These are phyloP conservation scores for Pythium sp. DNA, from an alignment of 352 stramenopile genomes.

Conservation along the genomic window DNA sequence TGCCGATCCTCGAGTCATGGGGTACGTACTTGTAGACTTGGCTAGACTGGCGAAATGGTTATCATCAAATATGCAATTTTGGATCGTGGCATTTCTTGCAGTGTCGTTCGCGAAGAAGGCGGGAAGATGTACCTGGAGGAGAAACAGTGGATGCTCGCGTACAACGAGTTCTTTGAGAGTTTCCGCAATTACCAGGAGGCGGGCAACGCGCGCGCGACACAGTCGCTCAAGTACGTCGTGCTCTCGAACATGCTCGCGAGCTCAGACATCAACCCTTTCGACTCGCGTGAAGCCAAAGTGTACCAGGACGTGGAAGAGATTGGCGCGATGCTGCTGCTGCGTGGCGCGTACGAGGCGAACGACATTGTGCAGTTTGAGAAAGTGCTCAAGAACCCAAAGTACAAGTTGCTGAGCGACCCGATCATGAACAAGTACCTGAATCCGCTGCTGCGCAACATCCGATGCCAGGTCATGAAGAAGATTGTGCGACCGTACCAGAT, in stretches of 20 bases:
- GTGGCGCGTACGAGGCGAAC: constrained; percentile 76
- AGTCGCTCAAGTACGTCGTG: constrained; percentile 92
- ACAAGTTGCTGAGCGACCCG: constrained; percentile 90
- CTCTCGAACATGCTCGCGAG: constrained; percentile 92
- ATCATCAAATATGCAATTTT: not conserved
- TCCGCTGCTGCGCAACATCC: constrained; percentile 92
- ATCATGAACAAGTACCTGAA: constrained; percentile 92
- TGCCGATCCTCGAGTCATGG: constrained; percentile 89
- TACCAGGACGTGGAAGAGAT: constrained; percentile 83
- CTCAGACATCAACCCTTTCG: constrained; percentile 93
- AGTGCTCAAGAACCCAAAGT: constrained; percentile 89
- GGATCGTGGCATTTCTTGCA: constrained; percentile 16
- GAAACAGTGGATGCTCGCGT: constrained; percentile 86
- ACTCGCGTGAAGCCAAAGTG: constrained; percentile 91
- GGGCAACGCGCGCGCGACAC: constrained; percentile 82
- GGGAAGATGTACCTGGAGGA: constrained; percentile 93
- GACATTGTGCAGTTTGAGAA: constrained; percentile 93
- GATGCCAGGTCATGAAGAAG: constrained; percentile 90
- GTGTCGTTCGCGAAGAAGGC: constrained; percentile 88
- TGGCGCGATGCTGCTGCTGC: constrained; percentile 70
- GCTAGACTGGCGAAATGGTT: not conserved
- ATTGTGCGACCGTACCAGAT: constrained; percentile 90
- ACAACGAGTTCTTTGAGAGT: constrained; percentile 94
- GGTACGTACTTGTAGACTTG: constrained; percentile 29
- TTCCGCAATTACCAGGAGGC: constrained; percentile 93